Evolutionary conservation across 371 early-diverging fungal species (phyloP), one percentile per base, ranked within the genome.

Genomic region (Mucor lusitanicus): DNA sequence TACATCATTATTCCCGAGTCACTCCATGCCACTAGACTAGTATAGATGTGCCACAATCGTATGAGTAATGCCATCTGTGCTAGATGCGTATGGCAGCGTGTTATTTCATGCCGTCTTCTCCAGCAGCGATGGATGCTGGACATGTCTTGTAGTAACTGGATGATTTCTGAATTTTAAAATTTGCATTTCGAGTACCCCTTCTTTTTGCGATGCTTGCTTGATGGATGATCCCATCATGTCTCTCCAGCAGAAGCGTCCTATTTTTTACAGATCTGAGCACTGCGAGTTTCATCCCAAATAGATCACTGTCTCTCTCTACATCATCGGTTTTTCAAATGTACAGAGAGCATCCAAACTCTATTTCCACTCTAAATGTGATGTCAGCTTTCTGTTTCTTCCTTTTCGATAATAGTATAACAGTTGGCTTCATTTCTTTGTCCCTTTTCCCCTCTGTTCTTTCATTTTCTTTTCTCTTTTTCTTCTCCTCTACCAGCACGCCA

Each of bases 311-410:
- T 33, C 8, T 33, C 33, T 37, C 11, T 37, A 37, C 37, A 37
- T 13, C 37, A 37, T 44, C 44, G 44, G 44, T 44, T 44, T 44
- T 44, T 44, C 44, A 44, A 44, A 37, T 37, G 37, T 37, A 44
- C 6, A 30, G n/a, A n/a, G 30, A 42, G 44, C 44, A 44, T 44
- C n/a, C 2, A 44, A 44, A 44, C 44, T 44, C 44, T 44, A 44
- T n/a, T 44, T 44, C 8, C 44, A 44, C 19, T 19, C 17, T 44
- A 44, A 44, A 44, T 61, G 62, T 61, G 62, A 61, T 61, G 62
- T 61, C 54, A 53, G 37, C 59, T 46, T 30, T 56, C 27, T 35
- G 21, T 35, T 58, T 33, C 37, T 44, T 53, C 53, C 48, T 27
- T 53, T 53, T 53, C 23, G 53, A 53, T 21, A 44, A 25, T 53